These are phyloP conservation scores for Gaeumannomyces sp. DNA, from an alignment of 2,329 filamentous ascomycete species.

Conservation along the genomic window DNA sequence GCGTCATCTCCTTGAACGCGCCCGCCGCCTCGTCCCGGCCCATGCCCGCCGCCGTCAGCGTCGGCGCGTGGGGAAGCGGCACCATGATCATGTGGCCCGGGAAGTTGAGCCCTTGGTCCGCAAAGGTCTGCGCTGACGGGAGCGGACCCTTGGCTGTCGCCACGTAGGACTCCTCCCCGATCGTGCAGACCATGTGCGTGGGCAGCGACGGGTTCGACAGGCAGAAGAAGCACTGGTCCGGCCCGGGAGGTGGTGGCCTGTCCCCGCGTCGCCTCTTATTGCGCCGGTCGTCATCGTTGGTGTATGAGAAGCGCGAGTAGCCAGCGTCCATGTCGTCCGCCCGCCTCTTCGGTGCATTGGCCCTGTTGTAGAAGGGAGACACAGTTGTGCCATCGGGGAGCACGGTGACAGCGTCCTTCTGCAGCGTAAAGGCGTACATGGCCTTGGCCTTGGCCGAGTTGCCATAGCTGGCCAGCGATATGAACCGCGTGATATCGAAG, in stretches of 20 bases:
- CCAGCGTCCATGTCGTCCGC: constrained; percentile 1
- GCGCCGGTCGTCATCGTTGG: constrained; percentile 36
- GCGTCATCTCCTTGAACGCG: constrained; percentile 74
- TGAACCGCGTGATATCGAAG: constrained; percentile 73
- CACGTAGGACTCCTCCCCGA: constrained; percentile 81
- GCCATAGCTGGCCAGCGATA: constrained; percentile 75
- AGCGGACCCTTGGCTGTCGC: constrained; percentile 91
- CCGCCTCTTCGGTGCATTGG: constrained; percentile 24
- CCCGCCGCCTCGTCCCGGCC: constrained; percentile 49
- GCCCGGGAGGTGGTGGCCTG: constrained; percentile 56
- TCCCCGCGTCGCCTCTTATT: constrained; percentile 37
- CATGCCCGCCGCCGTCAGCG: constrained; percentile 55
- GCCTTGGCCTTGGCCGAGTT: constrained; percentile 74
- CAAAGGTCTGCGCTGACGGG: constrained; percentile 63
- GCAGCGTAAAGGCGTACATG: constrained; percentile 72
- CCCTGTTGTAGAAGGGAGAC: constrained; percentile 56
- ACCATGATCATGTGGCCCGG: constrained; percentile 89
- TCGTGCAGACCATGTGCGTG: constrained; percentile 82
- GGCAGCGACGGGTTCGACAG: constrained; percentile 79
- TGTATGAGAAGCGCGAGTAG: constrained; percentile 49
- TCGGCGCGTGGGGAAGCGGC: constrained; percentile 75
- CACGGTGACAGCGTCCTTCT: constrained; percentile 52
- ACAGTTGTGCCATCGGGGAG: constrained; percentile 67
- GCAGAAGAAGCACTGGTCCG: constrained; percentile 90
- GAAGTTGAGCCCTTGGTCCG: constrained; percentile 58